These are phyloP conservation scores for Syzygium malaccense DNA, from an alignment of 441 rosid genomes.

Conservation along the genomic window DNA sequence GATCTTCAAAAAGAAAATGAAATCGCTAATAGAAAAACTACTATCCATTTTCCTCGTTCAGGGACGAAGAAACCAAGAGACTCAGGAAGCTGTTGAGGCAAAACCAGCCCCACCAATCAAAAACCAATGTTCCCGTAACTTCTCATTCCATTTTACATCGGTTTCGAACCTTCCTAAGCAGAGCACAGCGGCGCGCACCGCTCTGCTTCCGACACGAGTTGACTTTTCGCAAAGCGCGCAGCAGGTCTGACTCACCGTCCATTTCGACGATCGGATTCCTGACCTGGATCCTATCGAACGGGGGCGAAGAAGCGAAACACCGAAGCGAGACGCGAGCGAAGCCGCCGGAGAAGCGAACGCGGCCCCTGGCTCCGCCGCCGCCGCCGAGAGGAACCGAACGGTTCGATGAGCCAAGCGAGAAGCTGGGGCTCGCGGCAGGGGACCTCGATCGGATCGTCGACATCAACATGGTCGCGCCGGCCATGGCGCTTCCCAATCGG, in stretches of 20 bases:
- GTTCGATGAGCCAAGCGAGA: conserved; percentile 11
- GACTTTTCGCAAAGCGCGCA: background rate
- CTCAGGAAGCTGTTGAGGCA: background rate
- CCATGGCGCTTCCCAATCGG: conserved; percentile 25
- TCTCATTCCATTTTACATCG: background rate
- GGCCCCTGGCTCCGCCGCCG: conserved; percentile 15
- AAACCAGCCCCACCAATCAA: background rate
- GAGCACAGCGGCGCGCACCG: background rate
- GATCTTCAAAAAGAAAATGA: background rate
- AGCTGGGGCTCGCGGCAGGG: conserved; percentile 15
- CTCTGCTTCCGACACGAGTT: background rate
- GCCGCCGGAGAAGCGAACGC: conserved; percentile 26
- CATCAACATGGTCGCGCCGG: conserved; percentile 29
- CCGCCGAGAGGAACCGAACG: conserved; percentile 7
- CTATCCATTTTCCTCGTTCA: background rate
- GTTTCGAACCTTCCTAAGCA: background rate
- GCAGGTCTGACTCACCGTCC: conserved; percentile 49
- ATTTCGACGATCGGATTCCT: conserved; percentile 86
- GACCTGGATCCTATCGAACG: conserved; percentile 59
- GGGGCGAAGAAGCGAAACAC: conserved; percentile 57
- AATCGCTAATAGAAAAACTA: background rate
- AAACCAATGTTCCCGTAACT: background rate
- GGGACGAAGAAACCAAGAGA: background rate
- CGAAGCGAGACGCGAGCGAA: conserved; percentile 43
- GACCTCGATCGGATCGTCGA: conserved; percentile 14